A percentile compares a stretch with the other conserved stretches of the same genome.
phyloP scores from a whole-genome alignment of 768 basidiomycete species.

The Lyophyllum decastes region DNA sequence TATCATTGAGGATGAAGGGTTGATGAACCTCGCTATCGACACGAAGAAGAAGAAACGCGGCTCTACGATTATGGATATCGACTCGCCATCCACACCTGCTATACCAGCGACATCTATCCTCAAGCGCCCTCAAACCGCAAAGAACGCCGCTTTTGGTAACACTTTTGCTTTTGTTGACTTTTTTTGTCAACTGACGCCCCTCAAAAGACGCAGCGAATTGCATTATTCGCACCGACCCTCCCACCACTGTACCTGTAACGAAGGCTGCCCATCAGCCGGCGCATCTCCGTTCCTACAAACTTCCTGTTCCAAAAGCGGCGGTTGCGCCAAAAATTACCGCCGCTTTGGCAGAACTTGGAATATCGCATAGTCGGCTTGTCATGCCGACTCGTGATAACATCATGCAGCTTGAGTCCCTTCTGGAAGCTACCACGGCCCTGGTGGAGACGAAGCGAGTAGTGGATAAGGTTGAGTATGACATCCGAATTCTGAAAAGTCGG shows the following conservation, averaged over 20 bases:
- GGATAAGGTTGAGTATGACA: constrained; percentile 87
- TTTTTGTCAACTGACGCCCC: constrained; percentile 14
- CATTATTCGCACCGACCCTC: constrained; percentile 68
- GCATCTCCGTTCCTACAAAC: constrained; percentile 83
- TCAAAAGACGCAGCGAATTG: constrained; percentile 66
- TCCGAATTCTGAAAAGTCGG: constrained; percentile 66
- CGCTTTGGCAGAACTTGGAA: constrained; percentile 73
- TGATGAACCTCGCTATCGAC: constrained; percentile 46
- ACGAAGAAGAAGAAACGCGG: constrained; percentile 65
- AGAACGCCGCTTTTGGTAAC: constrained; percentile 63
- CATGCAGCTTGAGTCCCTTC: constrained; percentile 67
- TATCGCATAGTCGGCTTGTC: constrained; percentile 74
- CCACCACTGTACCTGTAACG: constrained; percentile 54
- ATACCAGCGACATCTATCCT: constrained; percentile 32
- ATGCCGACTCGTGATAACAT: constrained; percentile 93
- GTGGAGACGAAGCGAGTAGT: constrained; percentile 89
- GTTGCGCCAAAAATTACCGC: constrained; percentile 76
- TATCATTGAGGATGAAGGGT: constrained; percentile 66
- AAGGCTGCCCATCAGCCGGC: constrained; percentile 81
- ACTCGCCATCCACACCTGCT: constrained; percentile 51
- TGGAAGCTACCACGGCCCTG: constrained; percentile 71
- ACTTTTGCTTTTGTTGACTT: not conserved
- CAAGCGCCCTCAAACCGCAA: constrained; percentile 48
- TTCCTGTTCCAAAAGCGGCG: constrained; percentile 76
- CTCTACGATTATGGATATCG: constrained; percentile 37